Evolutionary conservation across 2,329 filamentous ascomycete genomes (phyloP).

Genomic region (Epichloe bromicola): DNA sequence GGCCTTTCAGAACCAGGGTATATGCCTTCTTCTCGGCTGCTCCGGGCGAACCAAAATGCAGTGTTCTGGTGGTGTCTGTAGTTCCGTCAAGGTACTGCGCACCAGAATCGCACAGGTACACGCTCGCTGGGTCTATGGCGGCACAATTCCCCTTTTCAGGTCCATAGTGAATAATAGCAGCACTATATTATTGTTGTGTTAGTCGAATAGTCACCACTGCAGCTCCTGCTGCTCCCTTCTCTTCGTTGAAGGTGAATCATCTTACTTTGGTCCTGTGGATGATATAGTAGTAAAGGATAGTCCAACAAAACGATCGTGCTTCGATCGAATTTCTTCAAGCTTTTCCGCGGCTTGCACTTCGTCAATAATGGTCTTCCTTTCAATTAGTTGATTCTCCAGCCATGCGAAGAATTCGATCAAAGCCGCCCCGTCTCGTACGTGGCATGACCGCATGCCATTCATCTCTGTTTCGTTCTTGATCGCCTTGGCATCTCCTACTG

Average conservation of each 20-base stretch:
- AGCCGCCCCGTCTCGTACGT: slow-evolving; percentile 85
- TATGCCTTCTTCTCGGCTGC: slow-evolving; percentile 79
- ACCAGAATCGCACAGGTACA: slow-evolving; percentile 94
- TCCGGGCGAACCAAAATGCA: slow-evolving; percentile 81
- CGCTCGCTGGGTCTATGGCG: slow-evolving; percentile 65
- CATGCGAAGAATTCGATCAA: slow-evolving; percentile 90
- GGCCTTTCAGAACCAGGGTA: slow-evolving; percentile 86
- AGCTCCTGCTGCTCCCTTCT: neutral
- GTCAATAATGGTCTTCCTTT: slow-evolving; percentile 61
- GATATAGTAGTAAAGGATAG: slow-evolving; percentile 95
- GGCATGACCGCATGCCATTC: slow-evolving; percentile 85
- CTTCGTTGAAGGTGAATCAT: neutral
- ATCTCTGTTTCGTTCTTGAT: slow-evolving; percentile 87
- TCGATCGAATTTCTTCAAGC: slow-evolving; percentile 60
- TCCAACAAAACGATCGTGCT: slow-evolving; percentile 65
- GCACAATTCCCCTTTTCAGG: slow-evolving; percentile 75
- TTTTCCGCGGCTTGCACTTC: slow-evolving; percentile 90
- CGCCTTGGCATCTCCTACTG: slow-evolving; percentile 81
- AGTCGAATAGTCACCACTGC: neutral
- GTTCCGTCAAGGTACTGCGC: slow-evolving; percentile 95
- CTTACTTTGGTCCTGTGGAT: slow-evolving; percentile 67
- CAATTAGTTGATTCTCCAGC: slow-evolving; percentile 78
- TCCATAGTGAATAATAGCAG: slow-evolving; percentile 91
- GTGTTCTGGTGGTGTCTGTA: slow-evolving; percentile 85
- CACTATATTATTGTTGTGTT: slow-evolving; percentile 36